Conservation (phyloP, 2,329 filamentous ascomycete genomes). For the Berkeleyomyces basicola region DNA sequence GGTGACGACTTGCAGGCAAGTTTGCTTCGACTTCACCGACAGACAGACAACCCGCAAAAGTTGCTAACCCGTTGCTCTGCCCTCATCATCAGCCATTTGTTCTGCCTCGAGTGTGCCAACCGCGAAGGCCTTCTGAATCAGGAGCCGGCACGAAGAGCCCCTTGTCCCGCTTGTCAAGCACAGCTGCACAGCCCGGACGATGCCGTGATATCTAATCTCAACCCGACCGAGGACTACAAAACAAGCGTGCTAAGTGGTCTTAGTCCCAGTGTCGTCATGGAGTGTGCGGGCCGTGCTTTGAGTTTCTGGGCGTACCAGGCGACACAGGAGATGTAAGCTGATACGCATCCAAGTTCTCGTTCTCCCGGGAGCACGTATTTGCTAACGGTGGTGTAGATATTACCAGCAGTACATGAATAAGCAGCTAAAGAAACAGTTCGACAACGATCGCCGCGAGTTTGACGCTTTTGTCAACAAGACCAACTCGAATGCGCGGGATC, state of each 20-base stretch:
- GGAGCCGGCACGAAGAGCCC: slow-evolving; percentile 22
- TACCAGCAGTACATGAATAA: slow-evolving; percentile 65
- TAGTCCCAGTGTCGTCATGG: slow-evolving; percentile 66
- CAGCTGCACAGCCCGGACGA: slow-evolving; percentile 57
- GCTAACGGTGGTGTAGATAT: slow-evolving; percentile 9
- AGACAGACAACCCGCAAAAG: slow-evolving; percentile 4
- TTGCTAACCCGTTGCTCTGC: neutral
- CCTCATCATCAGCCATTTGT: slow-evolving; percentile 50
- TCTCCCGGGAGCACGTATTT: neutral
- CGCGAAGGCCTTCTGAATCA: slow-evolving; percentile 40
- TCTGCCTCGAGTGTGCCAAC: slow-evolving; percentile 61
- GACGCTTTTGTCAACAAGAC: slow-evolving; percentile 61
- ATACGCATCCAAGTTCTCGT: neutral
- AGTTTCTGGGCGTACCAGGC: slow-evolving; percentile 80
- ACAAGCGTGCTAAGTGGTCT: slow-evolving; percentile 71
- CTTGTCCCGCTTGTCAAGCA: slow-evolving; percentile 62
- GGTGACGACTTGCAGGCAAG: slow-evolving; percentile 74
- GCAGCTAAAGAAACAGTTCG: slow-evolving; percentile 53
- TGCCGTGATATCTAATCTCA: slow-evolving; percentile 52
- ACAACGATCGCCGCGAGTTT: slow-evolving; percentile 43
- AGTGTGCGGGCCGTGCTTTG: slow-evolving; percentile 64
- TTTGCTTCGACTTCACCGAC: neutral
- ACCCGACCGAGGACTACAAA: slow-evolving; percentile 78
- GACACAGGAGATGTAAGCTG: slow-evolving; percentile 58
- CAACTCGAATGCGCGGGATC: slow-evolving; percentile 49